Evolutionary conservation across 805 yeast genomes (phyloP).

Genomic region (Debaryomyces hansenii): DNA sequence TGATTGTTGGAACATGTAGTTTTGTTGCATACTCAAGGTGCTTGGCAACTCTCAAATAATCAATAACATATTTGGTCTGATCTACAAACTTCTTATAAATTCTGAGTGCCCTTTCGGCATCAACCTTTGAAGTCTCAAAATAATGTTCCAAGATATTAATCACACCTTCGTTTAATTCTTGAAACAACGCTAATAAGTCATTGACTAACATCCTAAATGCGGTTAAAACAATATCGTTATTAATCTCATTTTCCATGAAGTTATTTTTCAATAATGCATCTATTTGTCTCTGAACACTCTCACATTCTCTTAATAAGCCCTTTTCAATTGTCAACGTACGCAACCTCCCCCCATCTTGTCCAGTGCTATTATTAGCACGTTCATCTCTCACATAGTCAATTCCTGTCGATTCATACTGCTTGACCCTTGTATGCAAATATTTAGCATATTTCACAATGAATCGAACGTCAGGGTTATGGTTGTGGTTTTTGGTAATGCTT

Average conservation of each 20-base stretch:
- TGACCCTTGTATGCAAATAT: conserved; percentile 67
- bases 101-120: conserved; percentile 83
- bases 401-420: conserved; percentile 62
- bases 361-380: conserved; percentile 44
- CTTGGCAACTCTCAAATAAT: conserved; percentile 85
- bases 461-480: conserved; percentile 47
- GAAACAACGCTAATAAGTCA: conserved; percentile 83
- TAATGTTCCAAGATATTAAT: conserved; percentile 91
- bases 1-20: conserved; percentile 90
- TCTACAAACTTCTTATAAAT: conserved; percentile 84
- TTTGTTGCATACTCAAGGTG: conserved; percentile 84
- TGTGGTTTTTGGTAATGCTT: conserved; percentile 36
- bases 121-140: conserved; percentile 84
- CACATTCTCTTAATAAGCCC: conserved; percentile 82
- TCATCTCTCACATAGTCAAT: conserved; percentile 81
- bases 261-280: conserved; percentile 71
- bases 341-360: conserved; percentile 58
- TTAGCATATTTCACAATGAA: conserved; percentile 65
- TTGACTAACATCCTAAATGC: conserved; percentile 88
- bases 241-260: conserved; percentile 76
- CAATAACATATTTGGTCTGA: conserved; percentile 83
- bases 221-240: conserved; percentile 79
- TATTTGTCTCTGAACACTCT: conserved; percentile 81
- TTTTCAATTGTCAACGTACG: conserved; percentile 66
- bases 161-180: conserved; percentile 92